Conservation (phyloP, 2,329 filamentous ascomycete species). For the Fusarium newnesense region DNA sequence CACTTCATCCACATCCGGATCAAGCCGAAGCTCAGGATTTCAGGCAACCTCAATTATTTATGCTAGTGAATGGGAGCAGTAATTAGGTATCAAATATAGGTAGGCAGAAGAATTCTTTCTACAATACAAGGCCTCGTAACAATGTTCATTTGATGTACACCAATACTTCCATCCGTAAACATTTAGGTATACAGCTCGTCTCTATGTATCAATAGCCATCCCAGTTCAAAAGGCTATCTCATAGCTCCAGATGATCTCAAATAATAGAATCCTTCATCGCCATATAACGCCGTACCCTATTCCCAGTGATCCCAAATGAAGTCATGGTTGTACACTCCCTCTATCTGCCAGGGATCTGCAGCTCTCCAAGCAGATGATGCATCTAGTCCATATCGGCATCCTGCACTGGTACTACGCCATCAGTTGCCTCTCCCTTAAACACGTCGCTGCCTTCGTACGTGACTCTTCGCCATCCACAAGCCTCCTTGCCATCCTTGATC, state of each 20-base stretch:
- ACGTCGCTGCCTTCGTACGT: slow-evolving; percentile 68
- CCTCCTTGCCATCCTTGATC: slow-evolving; percentile 69
- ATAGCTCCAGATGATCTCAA: slow-evolving; percentile 48
- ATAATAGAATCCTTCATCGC: slow-evolving; percentile 50
- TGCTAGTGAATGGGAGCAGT: neutral
- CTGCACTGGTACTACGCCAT: slow-evolving; percentile 57
- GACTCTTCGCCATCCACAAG: slow-evolving; percentile 71
- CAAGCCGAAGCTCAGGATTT: slow-evolving; percentile 9
- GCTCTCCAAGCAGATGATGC: neutral
- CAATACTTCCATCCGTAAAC: slow-evolving; percentile 4
- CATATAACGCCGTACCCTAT: slow-evolving; percentile 49
- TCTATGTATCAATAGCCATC: slow-evolving; percentile 14
- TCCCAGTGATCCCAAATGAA: slow-evolving; percentile 17
- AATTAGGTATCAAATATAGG: neutral
- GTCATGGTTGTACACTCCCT: slow-evolving; percentile 30
- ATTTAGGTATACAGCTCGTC: slow-evolving; percentile 8
- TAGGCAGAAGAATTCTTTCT: neutral
- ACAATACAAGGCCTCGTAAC: neutral
- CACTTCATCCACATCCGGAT: slow-evolving; percentile 12
- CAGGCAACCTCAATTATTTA: slow-evolving; percentile 3
- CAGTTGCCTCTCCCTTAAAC: slow-evolving; percentile 64
- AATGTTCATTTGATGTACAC: neutral
- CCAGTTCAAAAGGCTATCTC: slow-evolving; percentile 23
- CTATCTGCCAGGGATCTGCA: neutral
- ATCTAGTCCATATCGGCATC: slow-evolving; percentile 57